Evolutionary conservation across 1,284 basidiomycete species (phyloP), one percentile per base, ranked within the genome.

Genomic region (Inonotus obliquus): DNA sequence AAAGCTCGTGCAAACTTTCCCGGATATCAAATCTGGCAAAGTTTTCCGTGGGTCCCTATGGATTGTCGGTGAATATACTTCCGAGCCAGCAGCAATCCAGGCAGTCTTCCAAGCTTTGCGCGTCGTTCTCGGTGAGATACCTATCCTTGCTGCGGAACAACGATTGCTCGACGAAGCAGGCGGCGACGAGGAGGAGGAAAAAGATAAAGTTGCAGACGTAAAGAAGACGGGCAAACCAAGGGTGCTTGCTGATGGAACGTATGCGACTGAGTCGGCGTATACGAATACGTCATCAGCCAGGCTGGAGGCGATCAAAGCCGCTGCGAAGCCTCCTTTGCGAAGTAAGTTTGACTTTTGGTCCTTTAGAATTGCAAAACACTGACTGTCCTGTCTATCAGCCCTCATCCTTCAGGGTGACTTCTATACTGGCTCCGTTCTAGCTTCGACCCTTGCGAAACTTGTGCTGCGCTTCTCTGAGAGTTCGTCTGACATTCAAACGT

Each of bases 1-100:
- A 70, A 94, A 94, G 72, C 86, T 99, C 52, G 85, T 92, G 54
- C 79, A 86, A 53, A 94, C 94, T 0, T 89, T 99, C 57, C 72
- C 81, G 53, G 92, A 94, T 60, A 95, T 99, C 79, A 96, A 96
- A 76, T 96, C 92, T 17, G 96, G 96, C 65, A 99, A 98, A 74
- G 96, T 98, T 37, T 98, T 94, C 81, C 87, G 96, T 13, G 96
- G 97, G 4, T 86, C 98, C 11, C 82, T 99, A 60, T 99, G 96
- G 96, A 98, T 99, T 67, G 83, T 98, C 13, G 97, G 96, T 67
- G 97, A 99, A 77, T 99, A 99, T 70, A 87, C 90, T 52, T 86
- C 89, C 56, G 78, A 78, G 10, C 71, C 70, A 9, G 67, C 72
- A 19, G 75, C 92, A 63, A 92, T 97, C 66, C 81, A 87, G 63